These are phyloP conservation scores for Ogataea philodendri DNA, from an alignment of 805 yeast species.

Conservation along the genomic window DNA sequence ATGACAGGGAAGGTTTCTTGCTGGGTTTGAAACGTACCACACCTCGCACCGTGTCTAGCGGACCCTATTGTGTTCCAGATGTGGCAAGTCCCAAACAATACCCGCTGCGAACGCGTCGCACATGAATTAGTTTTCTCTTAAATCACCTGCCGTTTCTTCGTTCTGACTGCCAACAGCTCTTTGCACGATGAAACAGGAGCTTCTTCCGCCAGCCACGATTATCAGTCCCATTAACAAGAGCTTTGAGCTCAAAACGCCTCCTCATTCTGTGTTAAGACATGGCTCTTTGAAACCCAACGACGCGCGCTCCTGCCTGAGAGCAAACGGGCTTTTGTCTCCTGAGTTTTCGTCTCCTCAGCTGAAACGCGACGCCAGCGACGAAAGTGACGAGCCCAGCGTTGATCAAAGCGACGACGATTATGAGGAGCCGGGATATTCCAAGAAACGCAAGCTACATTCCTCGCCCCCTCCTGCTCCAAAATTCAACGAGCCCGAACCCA, in stretches of 20 bases:
- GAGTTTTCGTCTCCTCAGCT: conserved; percentile 50
- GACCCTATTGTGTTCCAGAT: conserved; percentile 2
- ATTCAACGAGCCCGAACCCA: conserved; percentile 15
- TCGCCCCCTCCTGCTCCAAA: conserved; percentile 26
- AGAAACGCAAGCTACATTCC: conserved; percentile 18
- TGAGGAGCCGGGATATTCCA: conserved; percentile 11
- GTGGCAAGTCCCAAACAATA: conserved; percentile 5
- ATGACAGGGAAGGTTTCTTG: no score
- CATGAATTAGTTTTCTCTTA: conserved; percentile 9
- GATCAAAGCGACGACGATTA: conserved; percentile 18
- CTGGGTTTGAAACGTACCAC: conserved; percentile 13
- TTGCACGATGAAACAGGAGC: conserved; percentile 18
- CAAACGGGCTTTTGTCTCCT: conserved; percentile 35
- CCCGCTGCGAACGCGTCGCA: conserved; percentile 16
- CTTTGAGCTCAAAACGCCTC: conserved; percentile 32
- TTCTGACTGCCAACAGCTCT: conserved; percentile 5
- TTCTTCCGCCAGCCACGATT: conserved; percentile 27
- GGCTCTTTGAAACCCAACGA: conserved; percentile 10
- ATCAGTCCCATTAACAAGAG: conserved; percentile 28
- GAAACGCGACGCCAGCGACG: conserved; percentile 14
- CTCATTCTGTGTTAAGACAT: conserved; percentile 28
- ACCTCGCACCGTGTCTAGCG: conserved; percentile 17
- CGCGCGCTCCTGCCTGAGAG: conserved; percentile 10
- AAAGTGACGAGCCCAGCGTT: conserved; percentile 5
- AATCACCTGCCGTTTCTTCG: conserved; percentile 12